Base-by-base conservation (phyloP, 2,329 filamentous ascomycete genomes). In the Sarocladiaceae sp. region DNA sequence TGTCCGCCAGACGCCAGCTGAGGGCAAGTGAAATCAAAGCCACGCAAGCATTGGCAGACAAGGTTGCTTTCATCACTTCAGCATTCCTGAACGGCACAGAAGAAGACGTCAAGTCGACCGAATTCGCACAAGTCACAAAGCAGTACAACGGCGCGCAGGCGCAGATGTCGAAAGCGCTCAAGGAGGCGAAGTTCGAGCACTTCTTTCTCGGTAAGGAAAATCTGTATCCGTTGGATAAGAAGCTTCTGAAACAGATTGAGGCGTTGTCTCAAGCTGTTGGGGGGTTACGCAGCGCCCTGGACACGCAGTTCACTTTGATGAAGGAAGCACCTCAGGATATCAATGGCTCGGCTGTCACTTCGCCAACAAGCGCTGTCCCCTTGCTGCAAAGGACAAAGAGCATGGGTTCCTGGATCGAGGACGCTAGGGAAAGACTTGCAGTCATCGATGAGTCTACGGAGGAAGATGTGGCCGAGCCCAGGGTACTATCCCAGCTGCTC, bases 111-210 rank as follows among this genome's bases (percentile, higher is more conserved):
- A 73, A 76, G 45, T 80, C 83, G 2, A 66, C 76, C 2, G 73
- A 78, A 11, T 91, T 89, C 58, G 63, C 74, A 33, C 70, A 74
- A 43, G 77, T 82, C 27, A 76, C 76, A 12, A 67, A 72, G 2
- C 71, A 71, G 32, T 91, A 89, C 63, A 80, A 78, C 51, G 71
- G 77, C 3, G 79, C 80, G 2, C 83, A 89, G 55, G 71, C 74
- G 12, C 73, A 79, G 27, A 81, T 96, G 60, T 80, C 84, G 43
- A 87, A 84, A 58, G 83, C 87, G 48, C 70, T 95, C 11, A 78
- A 80, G 50, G 91, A 97, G 61, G 85, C 90, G 12, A 95, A 91
- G 59, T 83, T 88, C 47, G 91, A 97, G 61, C 87, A 95, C 57
- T 95, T 87, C 56, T 68, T 90, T 2, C 62, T 88, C 4, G 91